Base-by-base conservation (phyloP, 2,329 filamentous ascomycete species). In the Didymosphaeria variabile region DNA sequence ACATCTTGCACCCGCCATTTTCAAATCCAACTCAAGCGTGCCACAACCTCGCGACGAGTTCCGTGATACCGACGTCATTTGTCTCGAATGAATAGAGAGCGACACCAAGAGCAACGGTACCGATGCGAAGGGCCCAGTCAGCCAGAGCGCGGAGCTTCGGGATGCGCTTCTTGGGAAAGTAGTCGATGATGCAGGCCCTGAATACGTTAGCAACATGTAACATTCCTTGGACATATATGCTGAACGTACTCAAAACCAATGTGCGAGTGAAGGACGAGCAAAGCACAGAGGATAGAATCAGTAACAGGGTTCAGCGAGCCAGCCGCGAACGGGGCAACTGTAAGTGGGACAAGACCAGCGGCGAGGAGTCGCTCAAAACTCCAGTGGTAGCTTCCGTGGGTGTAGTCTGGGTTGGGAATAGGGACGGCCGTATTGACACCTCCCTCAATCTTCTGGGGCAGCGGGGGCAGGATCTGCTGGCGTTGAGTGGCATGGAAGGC, bases 81-180 rank as follows among this genome's bases (percentile, higher is more conserved):
- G 95, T 99, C 89, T 99, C 95, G 74, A 98, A 98, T 81, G 98
- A 94, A 82, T 99, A 99, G 74, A 98, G 86, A 60, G 94, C 94
- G 67, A 97, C 86, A 54, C 91, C 93, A 65, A 94, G 92, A 55
- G 92, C 83, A 60, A 94, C 84, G 12, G 96, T 97, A 62, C 87
- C 89, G 49, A 85, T 81, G 74, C 94, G 93, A 65, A 98, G 87
- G 40, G 85, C 83, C 93, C 93, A 98, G 79, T 86, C 87, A 77
- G 89, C 85, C n/a, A 83, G 57, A 75, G 87, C 89, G 77, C 88
- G 87, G 62, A 87, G 80, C 67, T 85, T 87, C 54, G 93, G 92
- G 69, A 91, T 85, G 72, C 88, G 85, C 76, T 86, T 85, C 67
- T 80, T 82, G 68, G 94, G 94, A 72, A 99, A 86, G 84, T 99